These are phyloP conservation scores for Tuber magnatum DNA, from an alignment of 495 filamentous ascomycete genomes.

Conservation along the genomic window DNA sequence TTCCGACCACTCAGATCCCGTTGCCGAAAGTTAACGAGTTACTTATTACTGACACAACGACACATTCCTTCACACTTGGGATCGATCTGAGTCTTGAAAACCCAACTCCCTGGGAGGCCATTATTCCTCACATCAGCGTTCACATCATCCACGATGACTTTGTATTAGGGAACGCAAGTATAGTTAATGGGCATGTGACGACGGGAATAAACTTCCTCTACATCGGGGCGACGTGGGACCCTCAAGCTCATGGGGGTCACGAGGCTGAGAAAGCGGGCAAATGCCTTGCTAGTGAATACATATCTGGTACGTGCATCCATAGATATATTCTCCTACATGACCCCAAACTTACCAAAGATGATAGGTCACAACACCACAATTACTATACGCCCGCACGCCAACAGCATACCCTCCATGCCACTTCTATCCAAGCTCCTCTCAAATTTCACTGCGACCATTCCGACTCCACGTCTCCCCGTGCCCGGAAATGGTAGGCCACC, in stretches of 20 bases:
- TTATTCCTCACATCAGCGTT: slow-evolving; percentile 69
- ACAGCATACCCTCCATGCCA: slow-evolving; percentile 67
- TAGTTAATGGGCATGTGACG: slow-evolving; percentile 53
- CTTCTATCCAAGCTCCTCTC: slow-evolving; percentile 65
- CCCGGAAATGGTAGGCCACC: slow-evolving; percentile 44
- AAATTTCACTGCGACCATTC: slow-evolving; percentile 57
- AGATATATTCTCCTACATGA: neutral
- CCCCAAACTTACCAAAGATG: neutral
- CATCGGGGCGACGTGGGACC: slow-evolving; percentile 69
- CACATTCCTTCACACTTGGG: slow-evolving; percentile 59
- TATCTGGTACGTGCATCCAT: slow-evolving; percentile 57
- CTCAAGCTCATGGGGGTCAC: slow-evolving; percentile 53
- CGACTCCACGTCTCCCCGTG: slow-evolving; percentile 55
- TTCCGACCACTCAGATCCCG: slow-evolving; percentile 50
- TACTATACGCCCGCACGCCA: slow-evolving; percentile 59
- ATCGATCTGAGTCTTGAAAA: slow-evolving; percentile 76
- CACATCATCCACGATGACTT: slow-evolving; percentile 66
- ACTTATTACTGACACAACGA: slow-evolving; percentile 59
- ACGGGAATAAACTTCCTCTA: slow-evolving; percentile 64
- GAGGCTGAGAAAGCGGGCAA: slow-evolving; percentile 56
- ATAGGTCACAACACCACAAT: slow-evolving; percentile 69
- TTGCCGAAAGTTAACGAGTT: slow-evolving; percentile 44
- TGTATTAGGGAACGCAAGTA: slow-evolving; percentile 64
- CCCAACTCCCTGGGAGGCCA: slow-evolving; percentile 74
- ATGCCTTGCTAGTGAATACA: slow-evolving; percentile 71